A percentile compares a stretch with the other conserved stretches of the same genome.
These are phyloP conservation scores for Colletotrichum zoysiae DNA, from an alignment of 2,329 filamentous ascomycete genomes.

Conservation along the genomic window DNA sequence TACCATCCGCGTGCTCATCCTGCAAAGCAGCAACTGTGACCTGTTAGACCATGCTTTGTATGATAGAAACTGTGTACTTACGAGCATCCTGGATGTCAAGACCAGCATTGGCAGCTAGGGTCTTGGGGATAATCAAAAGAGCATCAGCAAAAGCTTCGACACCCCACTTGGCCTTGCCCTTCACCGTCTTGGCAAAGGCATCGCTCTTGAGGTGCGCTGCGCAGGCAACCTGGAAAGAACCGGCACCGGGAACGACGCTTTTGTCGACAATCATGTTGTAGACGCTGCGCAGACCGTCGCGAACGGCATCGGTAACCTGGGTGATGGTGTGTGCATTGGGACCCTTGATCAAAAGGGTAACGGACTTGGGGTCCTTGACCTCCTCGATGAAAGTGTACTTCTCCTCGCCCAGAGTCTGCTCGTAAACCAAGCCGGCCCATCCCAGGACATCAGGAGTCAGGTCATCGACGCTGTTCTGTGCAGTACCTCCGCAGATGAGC, in stretches of 20 bases:
- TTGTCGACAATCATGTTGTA: conserved; percentile 99
- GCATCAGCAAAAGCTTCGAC: conserved; percentile 96
- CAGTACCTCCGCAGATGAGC: conserved; percentile 88
- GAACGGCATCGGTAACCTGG: conserved; percentile 95
- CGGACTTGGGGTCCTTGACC: conserved; percentile 98
- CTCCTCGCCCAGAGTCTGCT: conserved; percentile 97
- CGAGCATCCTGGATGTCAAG: conserved; percentile 96
- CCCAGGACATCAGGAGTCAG: conserved; percentile 88
- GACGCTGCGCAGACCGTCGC: conserved; percentile 93
- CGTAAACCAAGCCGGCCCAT: conserved; percentile 96
- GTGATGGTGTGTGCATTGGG: conserved; percentile 97
- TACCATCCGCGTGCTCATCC: conserved; percentile 87
- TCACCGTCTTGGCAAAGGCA: conserved; percentile 88
- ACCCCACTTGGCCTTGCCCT: conserved; percentile 98
- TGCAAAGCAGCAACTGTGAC: conserved; percentile 82
- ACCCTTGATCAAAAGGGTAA: conserved; percentile 97
- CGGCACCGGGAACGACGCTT: conserved; percentile 93
- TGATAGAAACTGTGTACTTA: conserved; percentile 63
- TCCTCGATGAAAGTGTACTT: conserved; percentile 99
- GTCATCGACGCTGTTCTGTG: conserved; percentile 98
- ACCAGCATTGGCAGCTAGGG: conserved; percentile 92
- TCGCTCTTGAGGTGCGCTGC: conserved; percentile 89
- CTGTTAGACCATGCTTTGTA: neutral
- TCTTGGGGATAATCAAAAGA: conserved; percentile 96
- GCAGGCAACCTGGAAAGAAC: conserved; percentile 95